Conservation (phyloP, 331 rosid genomes). For the Rosa hybrid region DNA sequence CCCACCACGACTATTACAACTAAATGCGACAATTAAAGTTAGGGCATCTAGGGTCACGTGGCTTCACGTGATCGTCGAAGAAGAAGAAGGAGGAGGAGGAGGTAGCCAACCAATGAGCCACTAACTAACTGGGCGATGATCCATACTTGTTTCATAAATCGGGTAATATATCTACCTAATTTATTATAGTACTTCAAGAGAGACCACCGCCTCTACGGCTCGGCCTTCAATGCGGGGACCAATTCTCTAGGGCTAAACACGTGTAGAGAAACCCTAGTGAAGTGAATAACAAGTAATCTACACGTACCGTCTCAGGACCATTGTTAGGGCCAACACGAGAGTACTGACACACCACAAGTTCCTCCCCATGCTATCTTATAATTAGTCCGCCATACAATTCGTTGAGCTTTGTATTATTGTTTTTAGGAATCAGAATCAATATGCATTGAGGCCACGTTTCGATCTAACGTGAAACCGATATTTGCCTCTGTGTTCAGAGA, state of each 20-base stretch:
- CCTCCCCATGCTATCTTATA: slow-evolving; percentile 13
- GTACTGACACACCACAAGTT: slow-evolving; percentile 24
- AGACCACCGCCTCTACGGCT: slow-evolving; percentile 25
- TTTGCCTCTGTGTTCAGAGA: too few relatives aligned
- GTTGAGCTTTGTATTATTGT: background rate
- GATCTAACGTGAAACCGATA: background rate
- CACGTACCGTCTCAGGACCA: slow-evolving; percentile 30
- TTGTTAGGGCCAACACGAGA: background rate
- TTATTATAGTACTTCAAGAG: slow-evolving; percentile 15
- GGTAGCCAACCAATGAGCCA: slow-evolving; percentile 5
- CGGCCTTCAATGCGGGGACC: slow-evolving; percentile 59
- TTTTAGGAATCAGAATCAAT: background rate
- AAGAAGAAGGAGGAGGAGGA: background rate
- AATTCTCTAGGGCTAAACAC: slow-evolving; percentile 28
- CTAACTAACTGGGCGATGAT: background rate
- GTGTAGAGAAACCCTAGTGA: slow-evolving; percentile 20
- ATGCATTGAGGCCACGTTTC: background rate
- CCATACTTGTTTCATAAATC: background rate
- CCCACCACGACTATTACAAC: slow-evolving; percentile 25
- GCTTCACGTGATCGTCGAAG: slow-evolving; percentile 19
- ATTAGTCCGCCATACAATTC: background rate
- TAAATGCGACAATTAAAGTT: background rate
- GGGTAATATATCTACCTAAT: background rate
- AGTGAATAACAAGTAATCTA: slow-evolving; percentile 4
- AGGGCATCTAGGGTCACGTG: slow-evolving; percentile 38